Evolutionary conservation across 352 stramenopile species (phyloP), one percentile per base, ranked within the genome.

Genomic region (Lagenidium giganteum): DNA sequence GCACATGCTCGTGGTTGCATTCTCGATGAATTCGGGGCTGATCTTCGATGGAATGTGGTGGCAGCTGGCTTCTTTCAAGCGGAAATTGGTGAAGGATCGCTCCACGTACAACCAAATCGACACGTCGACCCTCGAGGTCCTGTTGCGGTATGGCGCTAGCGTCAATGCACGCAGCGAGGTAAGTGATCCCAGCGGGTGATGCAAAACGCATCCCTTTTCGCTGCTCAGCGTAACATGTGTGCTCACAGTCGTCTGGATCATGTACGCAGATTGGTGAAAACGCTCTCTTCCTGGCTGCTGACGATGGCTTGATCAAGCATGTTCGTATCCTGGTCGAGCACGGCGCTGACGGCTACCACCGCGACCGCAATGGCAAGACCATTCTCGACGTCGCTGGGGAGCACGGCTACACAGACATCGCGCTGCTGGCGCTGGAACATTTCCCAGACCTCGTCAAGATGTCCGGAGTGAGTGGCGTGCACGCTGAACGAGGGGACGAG

Each of bases 231-330:
- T 42, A 29, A 21, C 26, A 18, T 42, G 36, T 5, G n/a, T 42
- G n/a, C 14, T 12, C 8, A 14, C 28, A 21, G 18, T 7, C 14
- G 22, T 23, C 3, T 20, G 8, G 13, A 5, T 24, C 9, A 11
- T 42, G 16, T 20, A 4, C 8, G 8, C 38, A 68, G 56, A 46
- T 50, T n/a, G 54, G 54, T 23, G 57, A 79, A 23, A 68, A 53
- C 20, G 39, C 63, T 14, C 51, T 80, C n/a, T 51, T 70, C 2
- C 41, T 74, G 18, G 58, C 56, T 7, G 29, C 64, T 3, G 56
- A 67, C 27, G 65, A 72, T 54, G 64, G 58, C 21, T 64, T 80
- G 31, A 62, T 58, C 51, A 64, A 67, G 27, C 64, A 80, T 48
- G 62, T 76, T 14, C 47, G 72, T 47, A 58, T 71, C n/a, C 59